These are phyloP conservation scores for Carpinus fangiana DNA, from an alignment of 306 rosid species.

Conservation along the genomic window DNA sequence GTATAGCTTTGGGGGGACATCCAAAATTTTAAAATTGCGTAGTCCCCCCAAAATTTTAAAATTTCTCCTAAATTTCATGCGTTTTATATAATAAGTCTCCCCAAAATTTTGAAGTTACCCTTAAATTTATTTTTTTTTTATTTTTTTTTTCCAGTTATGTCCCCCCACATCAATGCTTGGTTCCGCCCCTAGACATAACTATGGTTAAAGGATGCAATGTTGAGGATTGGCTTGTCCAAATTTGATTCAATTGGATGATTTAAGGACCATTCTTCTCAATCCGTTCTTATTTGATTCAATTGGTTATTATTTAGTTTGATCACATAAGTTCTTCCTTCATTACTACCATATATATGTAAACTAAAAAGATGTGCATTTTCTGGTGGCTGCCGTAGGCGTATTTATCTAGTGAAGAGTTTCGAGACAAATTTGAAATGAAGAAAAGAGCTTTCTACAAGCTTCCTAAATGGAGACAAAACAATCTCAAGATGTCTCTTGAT, in stretches of 20 bases:
- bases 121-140: no score
- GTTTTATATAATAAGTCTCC: no score
- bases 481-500: slow-evolving; percentile 76
- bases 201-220: slow-evolving; percentile 1
- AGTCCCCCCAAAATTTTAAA: no score
- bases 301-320: slow-evolving; percentile 9
- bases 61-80: no score
- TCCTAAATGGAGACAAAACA: slow-evolving; percentile 94
- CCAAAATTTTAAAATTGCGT: no score
- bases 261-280: no score
- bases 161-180: no score
- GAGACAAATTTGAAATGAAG: slow-evolving; percentile 62
- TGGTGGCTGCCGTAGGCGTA: slow-evolving; percentile 62
- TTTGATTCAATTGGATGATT: slow-evolving; percentile 5
- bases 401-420: slow-evolving; percentile 79
- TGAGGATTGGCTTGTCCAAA: slow-evolving; percentile 10
- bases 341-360: not conserved
- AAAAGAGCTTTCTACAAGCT: slow-evolving; percentile 70
- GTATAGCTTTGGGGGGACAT: no score
- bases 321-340: not conserved
- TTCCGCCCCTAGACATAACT: no score
- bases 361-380: slow-evolving; percentile 15
- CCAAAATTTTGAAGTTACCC: no score
- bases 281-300: no score
- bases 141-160: no score